A percentile compares a stretch with the other conserved stretches of the same genome.
Evolutionary conservation across 805 yeast species (phyloP).

Genomic region (Teunomyces aglyptinius): DNA sequence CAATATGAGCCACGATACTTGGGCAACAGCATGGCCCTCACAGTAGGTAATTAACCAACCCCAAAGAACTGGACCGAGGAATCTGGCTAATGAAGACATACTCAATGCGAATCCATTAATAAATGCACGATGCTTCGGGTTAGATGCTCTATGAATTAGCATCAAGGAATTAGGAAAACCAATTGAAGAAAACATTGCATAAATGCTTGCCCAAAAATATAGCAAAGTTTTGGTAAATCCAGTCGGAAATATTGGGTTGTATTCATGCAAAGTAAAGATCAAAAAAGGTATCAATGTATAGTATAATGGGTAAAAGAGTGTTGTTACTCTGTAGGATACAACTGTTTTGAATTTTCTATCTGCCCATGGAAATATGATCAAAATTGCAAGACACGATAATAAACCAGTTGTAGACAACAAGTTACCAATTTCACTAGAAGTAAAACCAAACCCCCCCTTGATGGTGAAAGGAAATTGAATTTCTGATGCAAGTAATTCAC

Average conservation of each 20-base stretch:
- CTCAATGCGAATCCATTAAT: slow-evolving; percentile 59
- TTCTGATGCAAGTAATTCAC: slow-evolving; percentile 17
- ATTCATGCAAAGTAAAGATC: slow-evolving; percentile 40
- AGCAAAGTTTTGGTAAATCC: slow-evolving; percentile 19
- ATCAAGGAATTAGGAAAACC: slow-evolving; percentile 54
- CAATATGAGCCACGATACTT: slow-evolving; percentile 33
- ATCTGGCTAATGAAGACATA: slow-evolving; percentile 53
- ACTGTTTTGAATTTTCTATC: slow-evolving; percentile 49
- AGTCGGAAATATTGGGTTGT: slow-evolving; percentile 25
- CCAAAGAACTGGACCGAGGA: slow-evolving; percentile 56
- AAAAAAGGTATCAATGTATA: slow-evolving; percentile 48
- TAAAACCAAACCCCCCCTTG: slow-evolving; percentile 53
- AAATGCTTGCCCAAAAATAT: slow-evolving; percentile 24
- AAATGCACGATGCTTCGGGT: slow-evolving; percentile 53
- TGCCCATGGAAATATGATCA: slow-evolving; percentile 50
- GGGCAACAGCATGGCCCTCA: slow-evolving; percentile 23
- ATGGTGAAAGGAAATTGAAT: slow-evolving; percentile 48
- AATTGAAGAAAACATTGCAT: slow-evolving; percentile 42
- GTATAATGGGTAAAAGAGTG: slow-evolving; percentile 42
- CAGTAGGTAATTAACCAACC: slow-evolving; percentile 41
- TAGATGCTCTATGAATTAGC: slow-evolving; percentile 54
- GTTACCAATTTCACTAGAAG: slow-evolving; percentile 47
- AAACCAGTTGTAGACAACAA: slow-evolving; percentile 54
- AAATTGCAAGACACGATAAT: slow-evolving; percentile 48
- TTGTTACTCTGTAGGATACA: slow-evolving; percentile 40